Evolutionary conservation across 139 green algal species (phyloP).

Genomic region (Ettlia oleoabundans): DNA sequence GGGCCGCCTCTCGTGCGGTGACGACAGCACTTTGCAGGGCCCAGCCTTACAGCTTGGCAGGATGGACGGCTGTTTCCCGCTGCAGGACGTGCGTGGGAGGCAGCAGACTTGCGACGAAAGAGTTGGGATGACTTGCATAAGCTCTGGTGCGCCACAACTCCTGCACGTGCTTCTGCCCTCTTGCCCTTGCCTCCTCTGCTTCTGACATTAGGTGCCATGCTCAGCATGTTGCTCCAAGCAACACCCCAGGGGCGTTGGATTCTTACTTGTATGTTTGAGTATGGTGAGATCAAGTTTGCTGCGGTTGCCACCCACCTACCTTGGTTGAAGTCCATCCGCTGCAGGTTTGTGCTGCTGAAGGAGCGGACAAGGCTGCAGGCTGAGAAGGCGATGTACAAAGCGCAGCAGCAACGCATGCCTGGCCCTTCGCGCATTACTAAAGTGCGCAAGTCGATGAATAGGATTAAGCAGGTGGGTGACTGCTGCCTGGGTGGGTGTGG

Average conservation of each 20-base stretch:
- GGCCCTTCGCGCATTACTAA: slow-evolving; percentile 33
- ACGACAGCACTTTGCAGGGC: too few species aligned
- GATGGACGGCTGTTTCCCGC: slow-evolving; percentile 1
- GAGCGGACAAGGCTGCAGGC: slow-evolving; percentile 75
- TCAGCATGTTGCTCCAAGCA: too few species aligned
- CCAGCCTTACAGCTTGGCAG: too few species aligned
- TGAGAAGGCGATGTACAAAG: slow-evolving; percentile 54
- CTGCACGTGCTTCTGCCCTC: too few species aligned
- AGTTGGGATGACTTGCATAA: slow-evolving; percentile 82
- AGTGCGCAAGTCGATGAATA: slow-evolving; percentile 50
- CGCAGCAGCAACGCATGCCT: slow-evolving; percentile 24
- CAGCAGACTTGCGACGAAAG: slow-evolving; percentile 76
- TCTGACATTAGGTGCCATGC: too few species aligned
- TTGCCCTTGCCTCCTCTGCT: too few species aligned
- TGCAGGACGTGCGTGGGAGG: slow-evolving; percentile 71
- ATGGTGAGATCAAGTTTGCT: too few species aligned
- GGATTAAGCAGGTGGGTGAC: slow-evolving; percentile 58
- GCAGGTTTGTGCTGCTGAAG: slow-evolving; percentile 76
- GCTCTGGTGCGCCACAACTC: slow-evolving; percentile 71
- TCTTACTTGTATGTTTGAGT: too few species aligned
- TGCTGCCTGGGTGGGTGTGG: too few species aligned
- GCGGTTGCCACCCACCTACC: background rate
- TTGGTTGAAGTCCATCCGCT: too few species aligned
- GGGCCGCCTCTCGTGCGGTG: background rate
- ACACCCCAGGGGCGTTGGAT: too few species aligned